Base-by-base conservation (phyloP, 2,329 filamentous ascomycete species). In the Sclerotinia subarctica region DNA sequence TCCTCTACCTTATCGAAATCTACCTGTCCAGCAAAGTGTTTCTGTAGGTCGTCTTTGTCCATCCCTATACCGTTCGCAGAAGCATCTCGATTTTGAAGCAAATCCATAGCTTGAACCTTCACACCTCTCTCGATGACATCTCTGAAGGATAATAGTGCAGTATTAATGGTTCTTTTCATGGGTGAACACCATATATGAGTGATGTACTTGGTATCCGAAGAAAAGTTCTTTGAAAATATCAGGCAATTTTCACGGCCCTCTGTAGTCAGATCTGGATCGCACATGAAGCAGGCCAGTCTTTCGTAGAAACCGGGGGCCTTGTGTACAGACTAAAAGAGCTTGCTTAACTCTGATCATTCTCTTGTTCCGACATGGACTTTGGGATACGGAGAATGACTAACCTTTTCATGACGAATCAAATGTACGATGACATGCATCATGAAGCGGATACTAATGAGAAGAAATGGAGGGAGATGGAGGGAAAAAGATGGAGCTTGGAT, bases 111-210 rank as follows among this genome's bases (percentile, higher is more conserved):
- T 62, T 62, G 29, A 51, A 49, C 46, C n/a, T 62, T 35, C 2
- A 38, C 46, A 26, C 46, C 29, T 24, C 46, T 62, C 19, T 4
- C 21, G 17, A 51, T 62, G 7, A 2, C 58, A 24, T 19, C 32
- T 49, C 19, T 11, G 15, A 62, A 62, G 19, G 21, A 24, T 15
- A 62, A 49, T 11, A 49, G 44, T 49, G 29, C 29, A 5, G 44
- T 49, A 62, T 35, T n/a, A 21, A 49, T 49, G 7, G 21, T 62
- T 51, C 44, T 49, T 49, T n/a, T 62, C 58, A 49, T 62, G 19
- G 29, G 44, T 2, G 29, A 62, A 62, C 44, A 49, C 29, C 58
- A 49, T 17, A 49, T 17, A n/a, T 62, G 44, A 24, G 44, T 35
- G 26, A 38, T 6, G 24, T 49, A 5, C 5, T 5, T 5, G 13